Evolutionary conservation across 768 basidiomycete species (phyloP).

Genomic region (Russula virescens): DNA sequence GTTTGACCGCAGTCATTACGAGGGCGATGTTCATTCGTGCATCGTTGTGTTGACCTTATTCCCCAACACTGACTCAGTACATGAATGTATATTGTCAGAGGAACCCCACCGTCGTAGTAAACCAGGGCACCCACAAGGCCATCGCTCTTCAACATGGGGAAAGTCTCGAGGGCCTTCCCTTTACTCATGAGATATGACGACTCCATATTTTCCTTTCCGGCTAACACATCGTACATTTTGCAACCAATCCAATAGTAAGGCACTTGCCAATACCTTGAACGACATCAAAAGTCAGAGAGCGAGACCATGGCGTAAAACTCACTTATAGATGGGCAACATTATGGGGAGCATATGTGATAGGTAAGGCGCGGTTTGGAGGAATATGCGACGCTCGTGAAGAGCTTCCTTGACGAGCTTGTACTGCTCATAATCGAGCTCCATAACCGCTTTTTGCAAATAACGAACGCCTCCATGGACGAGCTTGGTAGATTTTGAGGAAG

Average conservation of each 20-base stretch:
- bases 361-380: conserved; percentile 94
- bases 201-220: conserved; percentile 97
- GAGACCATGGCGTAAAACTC: conserved; percentile 24
- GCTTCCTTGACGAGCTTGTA: conserved; percentile 96
- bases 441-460: conserved; percentile 94
- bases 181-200: conserved; percentile 92
- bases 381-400: conserved; percentile 85
- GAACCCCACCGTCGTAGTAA: conserved; percentile 83
- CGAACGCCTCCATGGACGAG: conserved; percentile 97
- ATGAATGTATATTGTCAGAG: conserved; percentile 31
- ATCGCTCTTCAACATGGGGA: conserved; percentile 93
- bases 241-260: conserved; percentile 95
- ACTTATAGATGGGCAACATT: conserved; percentile 96
- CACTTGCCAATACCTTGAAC: conserved; percentile 82
- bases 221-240: conserved; percentile 93
- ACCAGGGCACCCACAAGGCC: conserved; percentile 93
- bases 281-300: background rate
- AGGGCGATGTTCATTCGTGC: conserved; percentile 97
- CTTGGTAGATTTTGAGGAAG: conserved; percentile 96
- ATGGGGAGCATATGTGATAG: conserved; percentile 90
- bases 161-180: conserved; percentile 87
- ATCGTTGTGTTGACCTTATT: conserved; percentile 91
- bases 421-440: conserved; percentile 94
- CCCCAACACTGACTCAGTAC: conserved; percentile 1
- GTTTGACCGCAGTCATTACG: conserved; percentile 89